Percentiles rank a stretch among this genome's conserved stretches.
These are phyloP conservation scores for Trifolium fragiferum DNA, from an alignment of 306 rosid species.

Conservation along the genomic window DNA sequence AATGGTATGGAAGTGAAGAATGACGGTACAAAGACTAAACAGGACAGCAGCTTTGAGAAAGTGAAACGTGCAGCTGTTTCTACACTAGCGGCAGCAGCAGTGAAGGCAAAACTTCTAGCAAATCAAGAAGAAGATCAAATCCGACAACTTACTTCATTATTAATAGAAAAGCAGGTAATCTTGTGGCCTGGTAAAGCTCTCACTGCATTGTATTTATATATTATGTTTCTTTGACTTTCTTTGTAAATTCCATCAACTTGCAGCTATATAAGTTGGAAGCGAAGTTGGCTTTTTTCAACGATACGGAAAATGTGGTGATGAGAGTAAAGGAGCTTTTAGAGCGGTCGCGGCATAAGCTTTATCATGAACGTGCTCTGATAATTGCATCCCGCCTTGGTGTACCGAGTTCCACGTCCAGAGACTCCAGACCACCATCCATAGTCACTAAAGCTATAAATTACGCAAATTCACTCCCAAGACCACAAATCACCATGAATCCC, in stretches of 20 bases:
- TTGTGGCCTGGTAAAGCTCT: slow-evolving; percentile 34
- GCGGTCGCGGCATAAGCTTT: slow-evolving; percentile 84
- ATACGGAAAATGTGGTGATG: slow-evolving; percentile 72
- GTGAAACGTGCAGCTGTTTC: slow-evolving; percentile 80
- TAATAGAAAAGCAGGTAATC: slow-evolving; percentile 88
- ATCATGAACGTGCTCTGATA: slow-evolving; percentile 87
- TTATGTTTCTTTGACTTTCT: slow-evolving; percentile 29
- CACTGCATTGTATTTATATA: slow-evolving; percentile 4
- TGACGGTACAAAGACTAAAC: slow-evolving; percentile 41
- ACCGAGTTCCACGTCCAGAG: slow-evolving; percentile 73
- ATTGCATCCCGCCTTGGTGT: slow-evolving; percentile 81
- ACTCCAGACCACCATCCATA: slow-evolving; percentile 55
- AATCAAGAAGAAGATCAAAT: slow-evolving; percentile 88
- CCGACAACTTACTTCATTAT: slow-evolving; percentile 64
- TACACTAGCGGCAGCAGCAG: slow-evolving; percentile 84
- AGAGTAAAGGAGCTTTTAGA: slow-evolving; percentile 85
- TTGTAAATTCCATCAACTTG: slow-evolving; percentile 37
- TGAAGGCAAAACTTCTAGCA: slow-evolving; percentile 86
- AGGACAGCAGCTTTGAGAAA: slow-evolving; percentile 57
- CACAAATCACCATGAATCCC: slow-evolving; percentile 57
- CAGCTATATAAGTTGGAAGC: slow-evolving; percentile 88
- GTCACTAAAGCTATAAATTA: slow-evolving; percentile 59
- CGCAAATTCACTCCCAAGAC: slow-evolving; percentile 69
- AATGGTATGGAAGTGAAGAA: slow-evolving; percentile 50
- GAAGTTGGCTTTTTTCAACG: slow-evolving; percentile 73